A percentile compares a stretch with the other conserved stretches of the same genome.
phyloP scores from a whole-genome alignment of 148 eudicot species.

The Camellia sinensis region DNA sequence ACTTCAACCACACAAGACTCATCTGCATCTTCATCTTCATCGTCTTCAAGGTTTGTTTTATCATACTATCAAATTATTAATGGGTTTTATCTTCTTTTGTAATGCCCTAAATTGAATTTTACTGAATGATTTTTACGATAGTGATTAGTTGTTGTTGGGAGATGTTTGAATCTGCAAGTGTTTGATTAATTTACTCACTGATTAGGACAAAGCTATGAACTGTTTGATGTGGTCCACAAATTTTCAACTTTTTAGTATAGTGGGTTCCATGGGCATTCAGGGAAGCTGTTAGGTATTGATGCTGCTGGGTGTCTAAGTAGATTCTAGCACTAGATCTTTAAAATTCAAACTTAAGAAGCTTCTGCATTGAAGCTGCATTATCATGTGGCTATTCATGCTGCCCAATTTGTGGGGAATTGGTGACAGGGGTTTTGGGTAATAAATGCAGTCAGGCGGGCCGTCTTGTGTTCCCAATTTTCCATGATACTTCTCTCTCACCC shows the following conservation, averaged over 20 bases:
- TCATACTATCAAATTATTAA: background rate
- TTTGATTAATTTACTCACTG: background rate
- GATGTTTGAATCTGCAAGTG: background rate
- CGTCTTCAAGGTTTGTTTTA: slow-evolving; percentile 36
- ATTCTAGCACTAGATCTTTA: background rate
- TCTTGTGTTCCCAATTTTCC: too few relatives aligned
- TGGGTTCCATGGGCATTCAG: background rate
- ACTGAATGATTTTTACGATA: background rate
- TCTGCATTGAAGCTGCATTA: background rate
- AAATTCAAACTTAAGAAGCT: background rate
- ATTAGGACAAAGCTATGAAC: background rate
- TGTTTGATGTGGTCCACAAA: background rate
- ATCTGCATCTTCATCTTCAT: slow-evolving; percentile 18
- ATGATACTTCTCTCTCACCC: too few relatives aligned
- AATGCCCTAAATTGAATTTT: background rate
- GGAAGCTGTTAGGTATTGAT: background rate
- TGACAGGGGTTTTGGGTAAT: too few relatives aligned
- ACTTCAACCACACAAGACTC: slow-evolving; percentile 26
- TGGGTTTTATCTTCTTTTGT: background rate
- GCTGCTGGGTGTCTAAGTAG: background rate
- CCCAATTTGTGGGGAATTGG: too few relatives aligned
- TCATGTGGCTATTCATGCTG: background rate
- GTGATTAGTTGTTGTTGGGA: background rate
- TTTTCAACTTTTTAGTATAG: background rate
- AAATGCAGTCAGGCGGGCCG: too few relatives aligned